phyloP scores from a whole-genome alignment of 2,329 filamentous ascomycete genomes.

The Ophiocordyceps camponoti-rufipedis region DNA sequence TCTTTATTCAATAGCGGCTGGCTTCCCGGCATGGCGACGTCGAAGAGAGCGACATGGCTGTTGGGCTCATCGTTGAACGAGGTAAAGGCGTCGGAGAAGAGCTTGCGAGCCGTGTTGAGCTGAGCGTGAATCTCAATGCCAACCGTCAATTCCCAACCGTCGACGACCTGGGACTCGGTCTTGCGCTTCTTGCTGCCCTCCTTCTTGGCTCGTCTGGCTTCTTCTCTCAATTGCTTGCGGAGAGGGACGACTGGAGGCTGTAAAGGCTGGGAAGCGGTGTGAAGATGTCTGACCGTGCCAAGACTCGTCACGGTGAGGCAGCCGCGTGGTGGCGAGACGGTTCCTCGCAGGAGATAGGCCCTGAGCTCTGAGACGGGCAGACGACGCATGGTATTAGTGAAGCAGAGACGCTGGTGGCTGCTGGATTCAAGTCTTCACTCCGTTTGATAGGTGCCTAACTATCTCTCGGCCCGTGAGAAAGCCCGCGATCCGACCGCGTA shows the following conservation, averaged over 20 bases:
- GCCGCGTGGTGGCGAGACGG: conserved; percentile 17
- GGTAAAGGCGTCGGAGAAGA: conserved; percentile 62
- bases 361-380: conserved; percentile 24
- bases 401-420: no score
- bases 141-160: conserved; percentile 81
- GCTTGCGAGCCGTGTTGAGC: conserved; percentile 71
- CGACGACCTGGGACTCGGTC: conserved; percentile 28
- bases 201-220: conserved; percentile 52
- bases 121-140: conserved; percentile 97
- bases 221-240: conserved; percentile 55
- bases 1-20: conserved; percentile 74
- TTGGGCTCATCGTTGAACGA: conserved; percentile 57
- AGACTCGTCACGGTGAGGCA: conserved; percentile 16
- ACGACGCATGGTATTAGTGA: conserved; percentile 20
- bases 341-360: conserved; percentile 29
- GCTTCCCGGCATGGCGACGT: conserved; percentile 73
- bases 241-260: conserved; percentile 25
- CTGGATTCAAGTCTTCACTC: no score
- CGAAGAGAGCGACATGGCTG: conserved; percentile 74
- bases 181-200: conserved; percentile 32
- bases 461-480: not conserved
- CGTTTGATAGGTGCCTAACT: not conserved
- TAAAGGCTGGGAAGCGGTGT: conserved; percentile 11
- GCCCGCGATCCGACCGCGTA: not conserved
- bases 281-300: conserved; percentile 9